These are phyloP conservation scores for Phlebopus sp. DNA, from an alignment of 1,284 basidiomycete genomes.

Conservation along the genomic window DNA sequence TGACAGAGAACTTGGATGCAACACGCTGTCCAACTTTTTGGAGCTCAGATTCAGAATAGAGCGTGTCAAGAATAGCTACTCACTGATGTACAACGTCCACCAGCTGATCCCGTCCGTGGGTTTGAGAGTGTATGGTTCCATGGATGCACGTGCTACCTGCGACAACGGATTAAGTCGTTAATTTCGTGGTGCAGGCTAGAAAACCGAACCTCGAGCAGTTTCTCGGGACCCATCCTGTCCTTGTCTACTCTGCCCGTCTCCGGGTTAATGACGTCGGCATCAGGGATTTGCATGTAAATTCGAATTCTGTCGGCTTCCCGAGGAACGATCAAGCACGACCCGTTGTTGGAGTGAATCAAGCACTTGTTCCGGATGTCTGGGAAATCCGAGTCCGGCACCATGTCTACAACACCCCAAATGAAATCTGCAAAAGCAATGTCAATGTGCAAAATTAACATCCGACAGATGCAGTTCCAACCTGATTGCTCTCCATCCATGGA, in stretches of 20 bases:
- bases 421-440: constrained; percentile 36
- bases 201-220: constrained; percentile 35
- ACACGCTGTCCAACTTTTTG: constrained; percentile 44
- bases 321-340: constrained; percentile 47
- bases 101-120: constrained; percentile 43
- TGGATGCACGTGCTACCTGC: constrained; percentile 24
- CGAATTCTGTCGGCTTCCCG: constrained; percentile 40
- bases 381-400: constrained; percentile 52
- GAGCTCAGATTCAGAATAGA: background rate
- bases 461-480: constrained; percentile 28
- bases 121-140: constrained; percentile 44
- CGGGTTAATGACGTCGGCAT: constrained; percentile 33
- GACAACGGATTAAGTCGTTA: background rate
- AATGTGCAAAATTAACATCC: background rate
- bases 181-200: background rate
- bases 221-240: constrained; percentile 40
- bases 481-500: constrained; percentile 58
- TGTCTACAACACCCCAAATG: constrained; percentile 58
- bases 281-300: constrained; percentile 47
- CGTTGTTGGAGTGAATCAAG: constrained; percentile 55
- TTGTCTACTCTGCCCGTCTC: constrained; percentile 40
- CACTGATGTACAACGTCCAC: constrained; percentile 45
- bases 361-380: constrained; percentile 59
- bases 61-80: background rate
- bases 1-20: constrained; percentile 40